These are phyloP conservation scores for Suhomyces vadensis DNA, from an alignment of 805 yeast genomes.

Conservation along the genomic window DNA sequence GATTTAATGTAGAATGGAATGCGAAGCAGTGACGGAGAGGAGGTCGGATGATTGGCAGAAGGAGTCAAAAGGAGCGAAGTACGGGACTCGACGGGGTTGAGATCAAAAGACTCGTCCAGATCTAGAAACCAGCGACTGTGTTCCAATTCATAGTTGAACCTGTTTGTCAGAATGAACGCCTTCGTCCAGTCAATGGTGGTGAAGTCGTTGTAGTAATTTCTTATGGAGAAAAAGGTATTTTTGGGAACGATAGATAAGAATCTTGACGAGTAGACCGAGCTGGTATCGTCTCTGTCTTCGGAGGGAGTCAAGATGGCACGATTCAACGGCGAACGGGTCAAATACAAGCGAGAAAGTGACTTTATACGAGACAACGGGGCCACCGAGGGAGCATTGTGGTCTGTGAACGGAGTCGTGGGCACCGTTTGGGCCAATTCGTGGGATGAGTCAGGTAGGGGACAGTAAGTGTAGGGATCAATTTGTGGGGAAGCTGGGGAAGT, in stretches of 20 bases:
- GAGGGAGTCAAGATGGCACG: neutral
- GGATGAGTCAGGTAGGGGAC: neutral
- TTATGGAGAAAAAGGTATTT: conserved; percentile 17
- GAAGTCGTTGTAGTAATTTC: conserved; percentile 56
- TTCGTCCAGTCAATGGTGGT: conserved; percentile 63
- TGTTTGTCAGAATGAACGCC: conserved; percentile 47
- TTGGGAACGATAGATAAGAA: neutral
- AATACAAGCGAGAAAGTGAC: neutral
- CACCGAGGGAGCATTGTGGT: neutral
- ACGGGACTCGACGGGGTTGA: conserved; percentile 1
- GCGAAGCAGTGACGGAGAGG: neutral
- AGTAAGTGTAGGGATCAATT: neutral
- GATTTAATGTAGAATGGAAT: conserved; percentile 25
- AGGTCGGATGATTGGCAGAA: conserved; percentile 3
- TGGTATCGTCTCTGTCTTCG: neutral
- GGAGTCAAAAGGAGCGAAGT: neutral
- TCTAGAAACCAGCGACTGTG: conserved; percentile 26
- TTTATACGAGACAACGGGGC: neutral
- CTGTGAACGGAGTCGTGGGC: conserved; percentile 4
- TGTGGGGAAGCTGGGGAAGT: no score
- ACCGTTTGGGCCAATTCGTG: neutral
- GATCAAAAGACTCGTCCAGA: neutral
- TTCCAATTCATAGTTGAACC: conserved; percentile 39
- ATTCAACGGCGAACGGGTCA: neutral
- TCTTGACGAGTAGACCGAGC: conserved; percentile 3